Evolutionary conservation across 2,329 filamentous ascomycete genomes (phyloP).

Genomic region (Penicillium sp.): DNA sequence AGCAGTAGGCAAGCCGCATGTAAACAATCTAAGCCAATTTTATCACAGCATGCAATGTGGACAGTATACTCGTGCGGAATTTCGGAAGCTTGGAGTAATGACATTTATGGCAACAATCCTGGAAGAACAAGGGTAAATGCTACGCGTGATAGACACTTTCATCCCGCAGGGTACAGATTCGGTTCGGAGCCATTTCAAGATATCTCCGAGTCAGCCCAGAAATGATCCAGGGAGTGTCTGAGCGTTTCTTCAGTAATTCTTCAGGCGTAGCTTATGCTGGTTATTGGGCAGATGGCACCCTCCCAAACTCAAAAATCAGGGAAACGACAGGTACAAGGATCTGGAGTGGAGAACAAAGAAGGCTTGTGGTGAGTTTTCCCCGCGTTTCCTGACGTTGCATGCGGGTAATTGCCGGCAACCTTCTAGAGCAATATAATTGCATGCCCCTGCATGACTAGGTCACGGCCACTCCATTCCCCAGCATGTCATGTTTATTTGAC

Average conservation of each 20-base stretch:
- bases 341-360: neutral
- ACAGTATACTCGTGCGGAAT: neutral
- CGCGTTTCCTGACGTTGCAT: neutral
- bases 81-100: neutral
- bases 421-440: neutral
- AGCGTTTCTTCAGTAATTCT: neutral
- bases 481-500: neutral
- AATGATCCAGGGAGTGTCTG: neutral
- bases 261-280: neutral
- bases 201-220: neutral
- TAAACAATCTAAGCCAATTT: neutral
- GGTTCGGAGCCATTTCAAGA: neutral
- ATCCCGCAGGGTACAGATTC: neutral
- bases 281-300: neutral
- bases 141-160: neutral
- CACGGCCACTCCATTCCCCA: neutral
- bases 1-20: neutral
- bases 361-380: neutral
- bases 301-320: neutral
- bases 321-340: neutral
- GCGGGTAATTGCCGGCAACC: neutral
- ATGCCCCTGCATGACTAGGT: neutral
- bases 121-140: neutral
- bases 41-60: neutral
- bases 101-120: neutral